Evolutionary conservation across 2,329 filamentous ascomycete species (phyloP), one percentile per base, ranked within the genome.

Genomic region (Pseudogymnoascus sp.): DNA sequence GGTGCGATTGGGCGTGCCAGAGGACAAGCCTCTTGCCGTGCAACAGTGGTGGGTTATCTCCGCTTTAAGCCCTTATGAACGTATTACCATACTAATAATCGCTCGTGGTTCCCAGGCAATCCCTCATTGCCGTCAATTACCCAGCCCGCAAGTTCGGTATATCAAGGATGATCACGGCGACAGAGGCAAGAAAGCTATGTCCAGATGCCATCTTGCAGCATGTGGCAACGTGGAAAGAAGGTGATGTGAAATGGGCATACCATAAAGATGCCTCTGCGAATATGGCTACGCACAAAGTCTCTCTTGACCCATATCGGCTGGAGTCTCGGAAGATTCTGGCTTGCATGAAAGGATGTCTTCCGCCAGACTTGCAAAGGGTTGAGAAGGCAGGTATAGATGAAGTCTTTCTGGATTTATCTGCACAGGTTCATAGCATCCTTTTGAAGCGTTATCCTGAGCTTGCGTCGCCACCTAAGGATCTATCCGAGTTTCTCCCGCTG

Each of bases 341-440:
- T 10, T 77, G 86, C 64, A 90, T 98, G 73, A 93, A 92, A 73
- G 88, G 89, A 4, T 79, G 80, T 36, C 77, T 97, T 51, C 89
- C 90, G 1, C 74, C 81, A 0, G 76, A 83, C 48, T 74, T 86
- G 66, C 90, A 92, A 73, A 86, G 82, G 71, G 85, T 97, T 51
- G 93, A 99, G 79, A 99, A 98, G 74, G 95, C 93, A 16, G 89
- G 92, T 72, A 90, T 98, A 63, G 95, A 99, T 74, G 95, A 99
- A 76, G 92, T 97, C 7, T 99, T 97, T 73, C 79, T 98, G 66
- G 95, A 99, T 76, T 77, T 99, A 61, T 96, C 92, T 8, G 88
- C 89, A 0, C 89, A 97, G 66, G 83, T 97, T 2, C 90, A 96
- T 75, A 81, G 82, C 1, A 80, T 90, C 28, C 78, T 99, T 60